Conservation (phyloP, 2,329 filamentous ascomycete species). For the Trichoderma guizhouense region DNA sequence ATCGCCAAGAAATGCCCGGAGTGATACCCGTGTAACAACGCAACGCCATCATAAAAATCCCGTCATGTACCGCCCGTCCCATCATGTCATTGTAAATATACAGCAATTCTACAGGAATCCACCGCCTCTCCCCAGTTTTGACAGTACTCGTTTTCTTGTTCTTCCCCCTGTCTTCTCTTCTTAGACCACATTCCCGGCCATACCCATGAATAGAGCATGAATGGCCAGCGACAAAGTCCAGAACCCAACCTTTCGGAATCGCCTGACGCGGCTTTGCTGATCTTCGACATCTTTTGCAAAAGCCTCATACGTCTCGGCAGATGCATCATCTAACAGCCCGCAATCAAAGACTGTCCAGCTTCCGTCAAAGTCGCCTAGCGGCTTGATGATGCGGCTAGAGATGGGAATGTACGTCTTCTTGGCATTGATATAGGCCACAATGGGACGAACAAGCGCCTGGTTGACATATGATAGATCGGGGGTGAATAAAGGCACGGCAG, state of each 20-base stretch:
- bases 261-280: slow-evolving; percentile 77
- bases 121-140: neutral
- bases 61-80: slow-evolving; percentile 8
- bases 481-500: slow-evolving; percentile 88
- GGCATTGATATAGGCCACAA: slow-evolving; percentile 97
- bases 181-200: slow-evolving; percentile 74
- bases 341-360: slow-evolving; percentile 94
- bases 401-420: slow-evolving; percentile 94
- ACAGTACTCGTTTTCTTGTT: neutral
- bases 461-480: slow-evolving; percentile 92
- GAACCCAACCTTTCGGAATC: slow-evolving; percentile 92
- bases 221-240: slow-evolving; percentile 93
- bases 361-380: slow-evolving; percentile 83
- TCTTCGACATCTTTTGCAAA: slow-evolving; percentile 90
- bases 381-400: slow-evolving; percentile 90
- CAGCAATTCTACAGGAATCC: slow-evolving; percentile 16
- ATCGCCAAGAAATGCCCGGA: slow-evolving; percentile 9
- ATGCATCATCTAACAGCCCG: slow-evolving; percentile 89
- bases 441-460: slow-evolving; percentile 89
- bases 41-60: slow-evolving; percentile 13
- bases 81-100: slow-evolving; percentile 16
- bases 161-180: neutral
- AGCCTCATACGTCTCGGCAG: slow-evolving; percentile 89
- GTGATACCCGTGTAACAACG: slow-evolving; percentile 7
- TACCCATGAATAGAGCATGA: slow-evolving; percentile 90